Base-by-base conservation (phyloP, 805 yeast species). In the Candida schatavii region DNA sequence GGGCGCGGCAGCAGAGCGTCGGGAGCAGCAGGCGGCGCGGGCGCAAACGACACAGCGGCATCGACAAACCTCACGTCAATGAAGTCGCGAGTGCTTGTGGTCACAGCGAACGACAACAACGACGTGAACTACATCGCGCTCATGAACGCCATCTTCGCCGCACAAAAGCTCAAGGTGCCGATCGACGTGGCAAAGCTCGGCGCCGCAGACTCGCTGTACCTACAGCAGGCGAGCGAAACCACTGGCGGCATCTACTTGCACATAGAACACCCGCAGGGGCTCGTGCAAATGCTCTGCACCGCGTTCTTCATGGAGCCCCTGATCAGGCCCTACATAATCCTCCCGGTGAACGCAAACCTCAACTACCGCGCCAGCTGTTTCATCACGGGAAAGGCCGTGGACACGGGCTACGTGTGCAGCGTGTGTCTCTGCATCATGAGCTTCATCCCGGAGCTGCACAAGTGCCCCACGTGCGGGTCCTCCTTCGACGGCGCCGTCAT, bases 311-410 rank as follows among this genome's bases (percentile, higher is more conserved):
- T 91, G 7, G 97, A 90, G 51, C 96, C 98, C 0, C 75, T 85
- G 11, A 66, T 91, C 26, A 72, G 97, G 43, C 75, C 80, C n/a
- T 78, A 82, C 35, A 70, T 93, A 20, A 81, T 88, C 21, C 69
- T 87, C 27, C 97, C 97, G 0, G 85, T 91, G 0, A 84, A 84
- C 52, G 78, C 86, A 3, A 81, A 86, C 46, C 93, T 93, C 20
- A 96, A 93, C 63, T 93, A 93, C 61, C 71, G 96, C 46, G 97
- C 99, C 1, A 88, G 96, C 14, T 93, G 99, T 62, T 91, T 88
- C 55, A 66, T 88, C 26, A 88, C 97, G 0, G 90, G 91, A n/a
- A 78, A 81, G 52, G 83, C 90, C 3, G 91, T 93, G 9, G 97
- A 93, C 51, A 76, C 91, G 32, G 99, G 98, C 0, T 90, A 78